Conservation (phyloP, 305 asterid species). For the Striga hermonthica region DNA sequence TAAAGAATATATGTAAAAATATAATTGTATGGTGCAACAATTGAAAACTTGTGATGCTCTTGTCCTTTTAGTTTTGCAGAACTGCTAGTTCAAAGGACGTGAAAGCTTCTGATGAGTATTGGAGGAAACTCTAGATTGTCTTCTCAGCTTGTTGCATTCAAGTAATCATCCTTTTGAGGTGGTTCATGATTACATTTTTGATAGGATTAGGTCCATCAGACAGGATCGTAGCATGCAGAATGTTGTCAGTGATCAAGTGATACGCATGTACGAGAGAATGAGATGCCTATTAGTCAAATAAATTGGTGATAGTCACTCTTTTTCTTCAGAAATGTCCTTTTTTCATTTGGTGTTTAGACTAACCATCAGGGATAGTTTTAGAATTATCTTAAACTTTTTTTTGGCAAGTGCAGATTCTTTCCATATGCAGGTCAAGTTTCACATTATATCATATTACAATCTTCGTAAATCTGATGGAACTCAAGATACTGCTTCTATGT, state of each 20-base stretch:
- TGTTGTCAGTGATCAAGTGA: constrained; percentile 49
- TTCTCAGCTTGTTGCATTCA: constrained; percentile 57
- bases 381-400: too few relatives aligned
- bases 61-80: constrained; percentile 78
- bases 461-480: constrained; percentile 48
- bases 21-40: neutral
- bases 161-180: constrained; percentile 66
- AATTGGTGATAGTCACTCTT: neutral
- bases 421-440: constrained; percentile 75
- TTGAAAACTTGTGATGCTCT: constrained; percentile 21
- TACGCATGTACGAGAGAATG: constrained; percentile 86
- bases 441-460: constrained; percentile 68
- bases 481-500: constrained; percentile 52
- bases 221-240: constrained; percentile 97
- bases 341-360: too few relatives aligned
- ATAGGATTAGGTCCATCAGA: constrained; percentile 88
- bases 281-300: constrained; percentile 45
- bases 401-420: constrained; percentile 21
- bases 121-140: constrained; percentile 70
- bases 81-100: constrained; percentile 55
- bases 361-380: too few relatives aligned
- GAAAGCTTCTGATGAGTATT: constrained; percentile 65
- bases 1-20: neutral
- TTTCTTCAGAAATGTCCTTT: too few relatives aligned
- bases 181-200: constrained; percentile 88